Conservation (phyloP, 2,329 filamentous ascomycete species). For the Epichloe sylvatica region DNA sequence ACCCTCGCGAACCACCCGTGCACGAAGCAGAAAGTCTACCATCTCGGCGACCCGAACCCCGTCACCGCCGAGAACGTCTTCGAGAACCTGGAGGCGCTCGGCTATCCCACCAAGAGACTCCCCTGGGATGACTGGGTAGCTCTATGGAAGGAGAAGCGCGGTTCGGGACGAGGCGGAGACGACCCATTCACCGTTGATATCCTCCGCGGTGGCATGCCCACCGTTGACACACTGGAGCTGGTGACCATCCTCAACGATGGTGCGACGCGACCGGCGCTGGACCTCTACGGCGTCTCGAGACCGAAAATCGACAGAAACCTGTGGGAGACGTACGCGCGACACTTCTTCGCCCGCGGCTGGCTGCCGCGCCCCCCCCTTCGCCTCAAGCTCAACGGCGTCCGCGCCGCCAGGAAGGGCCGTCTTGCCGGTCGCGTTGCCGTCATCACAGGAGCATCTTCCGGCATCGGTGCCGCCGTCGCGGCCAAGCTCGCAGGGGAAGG, state of each 20-base stretch:
- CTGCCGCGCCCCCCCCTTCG: constrained; percentile 51
- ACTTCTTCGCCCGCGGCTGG: constrained; percentile 73
- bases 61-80: constrained; percentile 55
- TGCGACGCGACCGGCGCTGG: constrained; percentile 47
- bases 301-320: constrained; percentile 56
- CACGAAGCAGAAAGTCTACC: constrained; percentile 52
- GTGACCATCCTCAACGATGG: constrained; percentile 63
- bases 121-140: constrained; percentile 61
- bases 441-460: constrained; percentile 66
- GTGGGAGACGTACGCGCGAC: constrained; percentile 65
- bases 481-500: constrained; percentile 55
- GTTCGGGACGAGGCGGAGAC: constrained; percentile 48
- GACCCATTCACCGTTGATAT: constrained; percentile 67
- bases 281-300: constrained; percentile 39
- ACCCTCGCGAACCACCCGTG: constrained; percentile 52
- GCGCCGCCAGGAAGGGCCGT: constrained; percentile 32
- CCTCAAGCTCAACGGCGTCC: constrained; percentile 18
- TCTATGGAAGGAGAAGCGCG: constrained; percentile 58
- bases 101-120: constrained; percentile 54
- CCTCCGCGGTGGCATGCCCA: constrained; percentile 68
- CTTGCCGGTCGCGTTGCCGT: constrained; percentile 58
- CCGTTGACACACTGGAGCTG: constrained; percentile 52
- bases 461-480: constrained; percentile 64
- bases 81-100: constrained; percentile 47
- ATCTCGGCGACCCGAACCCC: constrained; percentile 59